Evolutionary conservation across 768 basidiomycete genomes (phyloP).

Genomic region (Neoboletus magnificus): DNA sequence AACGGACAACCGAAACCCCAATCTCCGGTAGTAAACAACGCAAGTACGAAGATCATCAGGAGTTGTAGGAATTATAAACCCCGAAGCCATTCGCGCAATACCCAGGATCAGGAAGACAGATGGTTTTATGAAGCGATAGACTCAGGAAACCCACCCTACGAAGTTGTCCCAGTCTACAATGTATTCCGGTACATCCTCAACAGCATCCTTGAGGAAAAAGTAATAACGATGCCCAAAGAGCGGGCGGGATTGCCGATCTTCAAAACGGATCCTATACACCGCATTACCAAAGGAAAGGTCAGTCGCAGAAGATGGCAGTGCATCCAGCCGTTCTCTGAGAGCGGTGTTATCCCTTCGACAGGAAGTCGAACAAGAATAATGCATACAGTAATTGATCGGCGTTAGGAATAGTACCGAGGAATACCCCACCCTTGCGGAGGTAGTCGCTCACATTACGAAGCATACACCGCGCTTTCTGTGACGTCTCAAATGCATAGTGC

Average conservation of each 20-base stretch:
- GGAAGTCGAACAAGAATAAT: conserved; percentile 2
- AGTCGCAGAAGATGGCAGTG: conserved; percentile 58
- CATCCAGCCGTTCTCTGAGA: conserved; percentile 66
- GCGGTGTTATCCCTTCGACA: conserved; percentile 13
- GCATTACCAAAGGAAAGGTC: conserved; percentile 86
- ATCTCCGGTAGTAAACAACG: neutral
- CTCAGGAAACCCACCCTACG: conserved; percentile 53
- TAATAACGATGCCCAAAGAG: conserved; percentile 89
- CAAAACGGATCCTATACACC: conserved; percentile 87
- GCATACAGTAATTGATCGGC: conserved; percentile 79
- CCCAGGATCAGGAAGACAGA: neutral
- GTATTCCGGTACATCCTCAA: conserved; percentile 96
- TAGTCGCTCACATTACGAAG: conserved; percentile 82
- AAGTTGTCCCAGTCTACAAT: conserved; percentile 96
- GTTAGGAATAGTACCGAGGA: conserved; percentile 97
- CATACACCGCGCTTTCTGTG: conserved; percentile 85
- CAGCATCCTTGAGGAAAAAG: conserved; percentile 93
- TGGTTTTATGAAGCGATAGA: neutral
- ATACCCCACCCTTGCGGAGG: conserved; percentile 82
- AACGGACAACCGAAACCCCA: neutral
- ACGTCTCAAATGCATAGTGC: conserved; percentile 98
- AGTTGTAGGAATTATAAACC: neutral
- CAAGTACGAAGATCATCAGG: neutral
- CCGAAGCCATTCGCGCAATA: neutral
- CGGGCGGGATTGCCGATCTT: conserved; percentile 57